Base-by-base conservation (phyloP, 2,329 filamentous ascomycete species). In the Clathrospora elynae region DNA sequence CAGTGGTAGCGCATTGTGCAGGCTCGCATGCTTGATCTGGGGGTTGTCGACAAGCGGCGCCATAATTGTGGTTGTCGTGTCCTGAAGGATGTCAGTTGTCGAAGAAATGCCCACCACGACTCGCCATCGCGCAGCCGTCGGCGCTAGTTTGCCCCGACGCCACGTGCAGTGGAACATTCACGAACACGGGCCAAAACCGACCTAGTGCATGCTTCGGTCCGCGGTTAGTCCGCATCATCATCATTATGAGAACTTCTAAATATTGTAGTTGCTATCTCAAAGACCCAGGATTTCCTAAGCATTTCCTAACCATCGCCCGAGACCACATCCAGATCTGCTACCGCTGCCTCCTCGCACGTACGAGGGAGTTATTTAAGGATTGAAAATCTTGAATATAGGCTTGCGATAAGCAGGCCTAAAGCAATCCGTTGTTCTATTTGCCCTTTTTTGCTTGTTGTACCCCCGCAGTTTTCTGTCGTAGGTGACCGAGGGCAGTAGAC, bases 1-100 rank as follows among this genome's bases (percentile, higher is more conserved):
- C 53, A 87, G 73, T 22, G 90, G 84, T 53, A 96, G 82, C 51
- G 92, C 90, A 64, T 90, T 90, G 72, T 96, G 86, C 59, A 99
- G 82, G 69, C 90, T 87, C 55, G 93, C 88, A 69, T 85, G 80
- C 77, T 87, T 82, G 72, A 99, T 95, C 79, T 96, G 89, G 59
- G 86, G 75, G 73, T 90, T 92, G 75, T 95, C 88, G 72, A 97
- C 90, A 72, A 99, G 87, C 71, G 85, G 84, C 44, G 55, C 53
- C 67, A 68, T 68, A 43, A 52, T 65, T 54, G 29, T 35, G 19
- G 41, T 42, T 50, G 51, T 54, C 51, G 56, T 53, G 46, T 46
- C 35, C 41, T 49, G 34, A 42, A 22, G 53, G 40, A 39, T 46
- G 38, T 46, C 38, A 37, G 46, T 44, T 36, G 39, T 45, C 18